Base-by-base conservation (phyloP, 164 flowering plant genomes). In the Tinospora cordifolia region DNA sequence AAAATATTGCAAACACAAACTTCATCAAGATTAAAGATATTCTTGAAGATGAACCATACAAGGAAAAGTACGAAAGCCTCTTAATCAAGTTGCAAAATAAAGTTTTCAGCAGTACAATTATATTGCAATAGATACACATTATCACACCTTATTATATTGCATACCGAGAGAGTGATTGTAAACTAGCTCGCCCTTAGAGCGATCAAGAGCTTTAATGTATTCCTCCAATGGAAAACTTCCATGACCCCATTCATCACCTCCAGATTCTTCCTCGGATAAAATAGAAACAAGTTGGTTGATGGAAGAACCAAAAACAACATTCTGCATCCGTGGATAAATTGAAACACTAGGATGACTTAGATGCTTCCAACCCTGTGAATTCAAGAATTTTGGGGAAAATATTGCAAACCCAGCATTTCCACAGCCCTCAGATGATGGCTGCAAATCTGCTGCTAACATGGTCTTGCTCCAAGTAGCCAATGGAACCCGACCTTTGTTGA, bases 191-290 rank as follows among this genome's bases (percentile, higher is more conserved):
- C 87, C 93, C 78, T 93, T 86, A 25, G 97, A 79, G 41, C 98
- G 92, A 34, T 88, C 90, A 65, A 93, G 84, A 34, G 98, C 98
- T 82, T 87, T 86, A 66, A 84, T 80, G 72, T 93, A 93, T 76
- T 91, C 98, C 65, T 90, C 98, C 69, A 93, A 65, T 5, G 93
- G 94, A 75, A 93, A 91, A 79, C 77, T 91, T 64, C 98, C 98
- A 80, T 87, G 89, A 67, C 80, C 83, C 98, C 98, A 93, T 72
- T 90, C 94, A 65, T 77, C 89, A 77, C 86, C 87, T 71, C 78
- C 86, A 66, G 84, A 70, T 62, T 79, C 89, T 69, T 86, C 87
- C 69, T 85, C 92, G 7, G 89, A 78, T 74, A 88, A 83, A 63
- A 88, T 75, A 67, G 84, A 77, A 70, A 90, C 86, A 74, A 91